Base-by-base conservation (phyloP, 2,329 filamentous ascomycete genomes). In the Stagonosporopsis rhizophila region DNA sequence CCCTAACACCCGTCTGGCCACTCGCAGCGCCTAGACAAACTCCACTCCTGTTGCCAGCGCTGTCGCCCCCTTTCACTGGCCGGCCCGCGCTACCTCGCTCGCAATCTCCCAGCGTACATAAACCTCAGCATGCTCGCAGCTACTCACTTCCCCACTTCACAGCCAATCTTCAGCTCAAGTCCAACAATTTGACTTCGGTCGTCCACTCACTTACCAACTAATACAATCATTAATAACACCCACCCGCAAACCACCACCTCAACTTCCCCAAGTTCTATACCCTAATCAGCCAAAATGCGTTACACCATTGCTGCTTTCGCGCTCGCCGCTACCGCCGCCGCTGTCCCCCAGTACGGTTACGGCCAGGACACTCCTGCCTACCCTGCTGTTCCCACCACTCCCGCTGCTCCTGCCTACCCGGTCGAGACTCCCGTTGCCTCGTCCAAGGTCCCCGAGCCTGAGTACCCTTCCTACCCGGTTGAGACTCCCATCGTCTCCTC, bases 201-300 rank as follows among this genome's bases (percentile, higher is more conserved):
- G 74, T 76, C 74, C 74, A 76, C 66, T 76, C 74, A 71, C 75
- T 67, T 67, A 68, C 66, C 71, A 74, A 72, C 72, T 74, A 73
- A 68, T 74, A 75, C 73, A 69, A 65, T 76, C 74, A 58, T 75
- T 75, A 76, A 75, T 72, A 61, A 68, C 60, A 65, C 63, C 61
- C 60, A 55, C 51, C 58, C 62, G 52, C 56, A 62, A 51, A 58
- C 54, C 64, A 56, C 63, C 57, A 56, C 61, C 59, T 56, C 65
- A 58, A 63, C 58, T 44, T 66, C 58, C 62, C 58, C 61, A 71
- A 72, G 62, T 68, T 64, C 59, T 56, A 69, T 62, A 66, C 56
- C 57, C 51, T 62, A 67, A 74, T 72, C 70, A 68, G 66, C 70
- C 74, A 77, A 76, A 65, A 77, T 77, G 74, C 73, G 73, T 70